These are phyloP conservation scores for Dictyostelium brefeldianum DNA, from an alignment of 78 protist genomes.

Conservation along the genomic window DNA sequence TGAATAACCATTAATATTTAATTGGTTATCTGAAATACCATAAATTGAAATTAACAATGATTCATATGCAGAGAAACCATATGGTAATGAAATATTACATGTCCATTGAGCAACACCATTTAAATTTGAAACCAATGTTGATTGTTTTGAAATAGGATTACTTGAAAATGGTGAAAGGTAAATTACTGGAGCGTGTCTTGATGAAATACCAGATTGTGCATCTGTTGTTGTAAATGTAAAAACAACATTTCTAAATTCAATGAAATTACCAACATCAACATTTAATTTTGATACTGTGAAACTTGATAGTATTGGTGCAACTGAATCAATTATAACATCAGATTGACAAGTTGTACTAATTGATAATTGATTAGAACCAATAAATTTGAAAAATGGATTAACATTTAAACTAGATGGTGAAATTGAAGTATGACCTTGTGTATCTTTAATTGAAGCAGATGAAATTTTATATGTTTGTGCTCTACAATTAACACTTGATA, in stretches of 20 bases:
- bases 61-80: constrained; percentile 25
- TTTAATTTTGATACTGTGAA: neutral
- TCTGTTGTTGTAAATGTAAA: neutral
- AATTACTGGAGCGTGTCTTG: constrained; percentile 10
- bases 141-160: neutral
- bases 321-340: neutral
- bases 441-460: neutral
- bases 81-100: neutral
- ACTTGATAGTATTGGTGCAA: neutral
- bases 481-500: neutral
- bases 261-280: neutral
- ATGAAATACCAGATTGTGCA: constrained; percentile 13
- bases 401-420: neutral
- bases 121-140: neutral
- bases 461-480: constrained; percentile 9
- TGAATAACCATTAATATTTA: constrained; percentile 45
- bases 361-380: neutral
- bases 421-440: neutral
- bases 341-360: neutral
- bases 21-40: constrained; percentile 21
- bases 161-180: neutral
- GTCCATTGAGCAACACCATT: neutral
- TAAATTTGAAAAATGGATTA: neutral
- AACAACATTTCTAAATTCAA: neutral
- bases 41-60: constrained; percentile 4